Conservation (phyloP, 2,329 filamentous ascomycete genomes). For the Fusarium nurragi region DNA sequence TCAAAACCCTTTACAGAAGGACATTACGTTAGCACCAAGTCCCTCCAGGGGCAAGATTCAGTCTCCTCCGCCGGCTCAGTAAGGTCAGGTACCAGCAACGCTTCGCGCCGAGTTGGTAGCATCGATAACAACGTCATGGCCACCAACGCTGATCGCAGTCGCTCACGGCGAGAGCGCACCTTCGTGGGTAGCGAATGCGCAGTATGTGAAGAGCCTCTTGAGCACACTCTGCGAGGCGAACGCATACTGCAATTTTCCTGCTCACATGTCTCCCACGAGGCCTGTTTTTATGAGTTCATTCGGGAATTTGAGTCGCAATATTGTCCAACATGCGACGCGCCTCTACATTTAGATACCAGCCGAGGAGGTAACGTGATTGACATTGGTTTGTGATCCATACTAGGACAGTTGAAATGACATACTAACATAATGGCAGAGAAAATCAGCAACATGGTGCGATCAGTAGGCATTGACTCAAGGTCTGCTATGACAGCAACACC, state of each 20-base stretch:
- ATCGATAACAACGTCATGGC: slow-evolving; percentile 57
- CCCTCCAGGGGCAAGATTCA: slow-evolving; percentile 45
- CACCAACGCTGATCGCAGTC: slow-evolving; percentile 72
- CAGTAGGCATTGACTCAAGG: slow-evolving; percentile 72
- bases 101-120: slow-evolving; percentile 50
- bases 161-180: slow-evolving; percentile 86
- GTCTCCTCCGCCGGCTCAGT: slow-evolving; percentile 49
- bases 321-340: slow-evolving; percentile 92
- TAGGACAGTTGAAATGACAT: slow-evolving; percentile 30
- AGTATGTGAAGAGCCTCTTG: slow-evolving; percentile 94
- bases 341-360: slow-evolving; percentile 90
- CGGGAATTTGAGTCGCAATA: slow-evolving; percentile 93
- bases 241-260: slow-evolving; percentile 96
- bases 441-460: slow-evolving; percentile 90
- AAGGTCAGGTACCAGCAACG: slow-evolving; percentile 46
- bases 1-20: slow-evolving; percentile 43
- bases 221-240: slow-evolving; percentile 94
- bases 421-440: slow-evolving; percentile 73
- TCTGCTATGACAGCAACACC: slow-evolving; percentile 64
- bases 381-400: slow-evolving; percentile 68
- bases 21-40: slow-evolving; percentile 43
- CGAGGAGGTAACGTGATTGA: slow-evolving; percentile 92
- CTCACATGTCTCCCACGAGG: slow-evolving; percentile 96
- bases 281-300: slow-evolving; percentile 99
- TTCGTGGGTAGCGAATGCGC: slow-evolving; percentile 96